phyloP scores from a whole-genome alignment of 2,329 filamentous ascomycete genomes.

The Scytalidium sp. region DNA sequence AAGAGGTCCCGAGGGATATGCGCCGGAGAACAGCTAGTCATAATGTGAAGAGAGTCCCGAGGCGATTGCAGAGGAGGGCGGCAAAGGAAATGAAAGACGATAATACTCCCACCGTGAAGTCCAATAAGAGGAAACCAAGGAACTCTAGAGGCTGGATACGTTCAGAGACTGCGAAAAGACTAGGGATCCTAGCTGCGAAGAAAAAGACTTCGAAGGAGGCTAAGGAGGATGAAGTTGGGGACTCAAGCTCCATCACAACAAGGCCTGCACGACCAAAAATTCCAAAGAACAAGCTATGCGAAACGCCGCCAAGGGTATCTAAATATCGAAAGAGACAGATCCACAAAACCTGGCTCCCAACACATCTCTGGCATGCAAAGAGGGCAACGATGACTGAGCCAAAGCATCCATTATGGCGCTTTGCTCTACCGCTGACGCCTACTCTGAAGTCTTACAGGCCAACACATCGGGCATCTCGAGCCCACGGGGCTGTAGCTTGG shows the following conservation, averaged over 20 bases:
- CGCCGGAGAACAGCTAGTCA: constrained; percentile 88
- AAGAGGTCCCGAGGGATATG: constrained; percentile 82
- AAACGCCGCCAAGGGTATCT: constrained; percentile 55
- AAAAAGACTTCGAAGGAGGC: constrained; percentile 43
- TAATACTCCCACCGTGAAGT: constrained; percentile 79
- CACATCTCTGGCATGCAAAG: constrained; percentile 92
- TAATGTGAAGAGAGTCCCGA: constrained; percentile 87
- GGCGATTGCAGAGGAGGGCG: constrained; percentile 68
- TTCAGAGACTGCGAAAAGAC: constrained; percentile 70
- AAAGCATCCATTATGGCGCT: constrained; percentile 81
- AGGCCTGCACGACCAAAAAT: constrained; percentile 59
- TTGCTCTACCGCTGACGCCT: constrained; percentile 79
- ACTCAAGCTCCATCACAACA: constrained; percentile 31
- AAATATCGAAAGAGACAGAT: constrained; percentile 84
- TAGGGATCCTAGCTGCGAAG: constrained; percentile 60
- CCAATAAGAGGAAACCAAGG: constrained; percentile 57
- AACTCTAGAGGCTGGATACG: constrained; percentile 60
- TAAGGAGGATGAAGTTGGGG: constrained; percentile 18
- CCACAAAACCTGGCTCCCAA: constrained; percentile 91
- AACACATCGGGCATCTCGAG: constrained; percentile 75
- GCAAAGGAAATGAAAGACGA: constrained; percentile 78
- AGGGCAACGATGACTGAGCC: constrained; percentile 83
- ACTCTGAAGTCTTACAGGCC: constrained; percentile 87
- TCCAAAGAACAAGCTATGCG: constrained; percentile 66
- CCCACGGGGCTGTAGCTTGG: constrained; percentile 80